Conservation (phyloP, 306 rosid genomes). For the Gastrolobium villosum region DNA sequence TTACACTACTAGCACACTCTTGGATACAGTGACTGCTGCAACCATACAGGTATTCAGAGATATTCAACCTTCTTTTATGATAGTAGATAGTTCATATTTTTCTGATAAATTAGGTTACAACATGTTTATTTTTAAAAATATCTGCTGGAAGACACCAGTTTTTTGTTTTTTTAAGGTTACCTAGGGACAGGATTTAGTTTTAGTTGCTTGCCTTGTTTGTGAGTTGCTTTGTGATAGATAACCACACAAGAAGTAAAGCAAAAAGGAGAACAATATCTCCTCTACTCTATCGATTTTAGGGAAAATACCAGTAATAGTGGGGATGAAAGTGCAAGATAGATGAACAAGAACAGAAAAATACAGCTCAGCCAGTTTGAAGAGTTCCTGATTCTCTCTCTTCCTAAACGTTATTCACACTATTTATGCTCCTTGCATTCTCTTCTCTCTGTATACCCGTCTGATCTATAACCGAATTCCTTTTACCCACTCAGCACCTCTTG, state of each 20-base stretch:
- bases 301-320: background rate
- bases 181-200: background rate
- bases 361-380: background rate
- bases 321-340: slow-evolving; percentile 4
- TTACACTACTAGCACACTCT: slow-evolving; percentile 89
- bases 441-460: background rate
- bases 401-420: background rate
- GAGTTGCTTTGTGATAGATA: slow-evolving; percentile 30
- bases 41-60: slow-evolving; percentile 78
- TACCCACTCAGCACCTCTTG: background rate
- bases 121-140: background rate
- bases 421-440: background rate
- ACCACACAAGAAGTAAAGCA: slow-evolving; percentile 2
- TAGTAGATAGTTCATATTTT: background rate
- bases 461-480: background rate
- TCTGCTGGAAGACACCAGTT: background rate
- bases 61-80: slow-evolving; percentile 10
- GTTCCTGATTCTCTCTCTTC: slow-evolving; percentile 7
- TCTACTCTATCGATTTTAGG: background rate
- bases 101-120: background rate
- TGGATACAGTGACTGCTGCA: slow-evolving; percentile 97
- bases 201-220: slow-evolving; percentile 33
- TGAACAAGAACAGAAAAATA: background rate
- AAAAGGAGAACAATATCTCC: slow-evolving; percentile 10
- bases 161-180: background rate